A percentile compares a stretch with the other conserved stretches of the same genome.
These are phyloP conservation scores for Boechera divaricarpa DNA, from an alignment of 345 rosid genomes.

Conservation along the genomic window DNA sequence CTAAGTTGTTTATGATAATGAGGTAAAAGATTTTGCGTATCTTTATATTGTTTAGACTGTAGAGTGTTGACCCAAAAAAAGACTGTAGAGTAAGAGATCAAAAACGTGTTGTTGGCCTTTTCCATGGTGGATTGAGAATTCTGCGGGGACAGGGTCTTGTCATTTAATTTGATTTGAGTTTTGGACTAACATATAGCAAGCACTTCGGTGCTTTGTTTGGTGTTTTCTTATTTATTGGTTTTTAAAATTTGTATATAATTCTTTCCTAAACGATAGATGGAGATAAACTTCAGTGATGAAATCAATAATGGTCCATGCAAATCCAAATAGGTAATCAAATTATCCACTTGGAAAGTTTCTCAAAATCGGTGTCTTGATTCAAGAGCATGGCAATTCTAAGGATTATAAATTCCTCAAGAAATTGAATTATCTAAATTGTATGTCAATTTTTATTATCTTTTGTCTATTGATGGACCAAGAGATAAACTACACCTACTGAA, in stretches of 20 bases:
- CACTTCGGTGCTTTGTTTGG: background rate
- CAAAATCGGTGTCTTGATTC: background rate
- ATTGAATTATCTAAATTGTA: background rate
- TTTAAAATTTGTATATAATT: background rate
- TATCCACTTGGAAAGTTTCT: constrained; percentile 12
- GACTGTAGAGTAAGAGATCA: background rate
- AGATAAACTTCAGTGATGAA: background rate
- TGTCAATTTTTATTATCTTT: too few relatives aligned
- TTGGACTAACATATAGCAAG: background rate
- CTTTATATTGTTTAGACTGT: constrained; percentile 31
- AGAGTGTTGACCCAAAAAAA: background rate
- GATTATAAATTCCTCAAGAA: background rate
- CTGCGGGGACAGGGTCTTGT: constrained; percentile 16
- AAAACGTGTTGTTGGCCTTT: constrained; percentile 37
- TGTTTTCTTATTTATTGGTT: background rate
- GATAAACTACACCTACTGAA: too few relatives aligned
- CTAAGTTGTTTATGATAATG: constrained; percentile 8
- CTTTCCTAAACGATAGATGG: background rate
- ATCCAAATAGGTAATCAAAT: constrained; percentile 12
- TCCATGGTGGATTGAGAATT: constrained; percentile 25
- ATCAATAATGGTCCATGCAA: constrained; percentile 24
- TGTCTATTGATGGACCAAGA: too few relatives aligned
- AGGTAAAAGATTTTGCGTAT: constrained; percentile 35
- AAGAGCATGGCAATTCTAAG: background rate
- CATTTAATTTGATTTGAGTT: constrained; percentile 1